Evolutionary conservation across 2,329 filamentous ascomycete genomes (phyloP), one percentile per base, ranked within the genome.

Genomic region (Apiospora sp.): DNA sequence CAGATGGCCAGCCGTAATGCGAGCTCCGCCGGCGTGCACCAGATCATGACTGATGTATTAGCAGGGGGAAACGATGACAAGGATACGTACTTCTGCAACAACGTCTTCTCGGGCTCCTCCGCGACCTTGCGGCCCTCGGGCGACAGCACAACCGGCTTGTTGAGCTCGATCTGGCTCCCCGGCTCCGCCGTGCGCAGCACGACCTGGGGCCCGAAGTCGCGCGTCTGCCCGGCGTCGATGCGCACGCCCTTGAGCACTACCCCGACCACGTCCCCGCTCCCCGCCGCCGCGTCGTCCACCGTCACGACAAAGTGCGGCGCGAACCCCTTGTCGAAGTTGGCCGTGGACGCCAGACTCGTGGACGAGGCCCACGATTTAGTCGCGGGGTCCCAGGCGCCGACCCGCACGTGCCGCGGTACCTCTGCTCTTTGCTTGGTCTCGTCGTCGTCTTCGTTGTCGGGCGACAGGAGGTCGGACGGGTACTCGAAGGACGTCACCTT

Each of bases 181-280:
- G 80, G 82, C 67, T 78, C 81, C 58, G 86, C 83, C 34, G 84
- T 81, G 64, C 87, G 78, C 68, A 92, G 82, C 70, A 86, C 80
- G 10, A 87, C 89, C 83, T 89, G 86, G 64, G 91, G 90, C 0
- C 89, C 90, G 82, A 92, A 92, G 79, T 92, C 90, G 75, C 90
- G 85, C 77, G 90, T 92, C 76, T 88, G 85, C 2, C 90, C 90
- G 14, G 90, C 90, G 79, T 92, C 90, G 72, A 92, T 89, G 76
- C 80, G 80, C 27, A 90, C 86, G n/a, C 90, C 89, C 79, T 87
- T 87, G 67, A 87, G 79, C 46, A 84, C 84, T 19, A 86, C 88
- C 37, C 89, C 87, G 68, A 90, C 77, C 2, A 89, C 81, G 74
- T 43, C 46, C 1, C 68, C 30, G 3, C 22, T 49, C 8, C 67